phyloP scores from a whole-genome alignment of 2,329 filamentous ascomycete species.

The Neonectria faginata region DNA sequence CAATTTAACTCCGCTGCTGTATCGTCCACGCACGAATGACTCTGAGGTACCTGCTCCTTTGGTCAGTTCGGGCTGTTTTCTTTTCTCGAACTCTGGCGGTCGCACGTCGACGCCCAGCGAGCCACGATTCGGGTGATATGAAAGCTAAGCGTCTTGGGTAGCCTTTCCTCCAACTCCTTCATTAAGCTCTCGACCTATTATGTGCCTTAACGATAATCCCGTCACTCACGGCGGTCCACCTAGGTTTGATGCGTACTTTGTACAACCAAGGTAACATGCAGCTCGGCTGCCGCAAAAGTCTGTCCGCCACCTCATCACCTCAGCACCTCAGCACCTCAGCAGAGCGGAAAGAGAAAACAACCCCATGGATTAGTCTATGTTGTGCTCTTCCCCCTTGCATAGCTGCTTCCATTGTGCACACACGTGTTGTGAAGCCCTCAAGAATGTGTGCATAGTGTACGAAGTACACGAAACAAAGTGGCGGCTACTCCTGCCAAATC shows the following conservation, averaged over 20 bases:
- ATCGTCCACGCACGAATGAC: slow-evolving; percentile 15
- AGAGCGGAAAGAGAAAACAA: slow-evolving; percentile 18
- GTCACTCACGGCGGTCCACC: slow-evolving; percentile 2
- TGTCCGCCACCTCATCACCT: not conserved
- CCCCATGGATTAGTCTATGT: not conserved
- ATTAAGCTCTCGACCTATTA: slow-evolving; percentile 15
- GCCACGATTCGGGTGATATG: slow-evolving; percentile 9
- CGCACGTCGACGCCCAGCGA: slow-evolving; percentile 11
- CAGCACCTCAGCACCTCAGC: slow-evolving; percentile 1
- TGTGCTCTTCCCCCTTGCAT: slow-evolving; percentile 16
- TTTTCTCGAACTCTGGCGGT: slow-evolving; percentile 18
- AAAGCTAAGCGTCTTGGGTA: not conserved
- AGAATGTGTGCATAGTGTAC: slow-evolving; percentile 31
- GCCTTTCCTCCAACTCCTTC: slow-evolving; percentile 6
- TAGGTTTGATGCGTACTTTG: not conserved
- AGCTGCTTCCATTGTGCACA: slow-evolving; percentile 19
- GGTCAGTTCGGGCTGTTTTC: slow-evolving; percentile 14
- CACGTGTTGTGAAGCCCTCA: slow-evolving; percentile 2
- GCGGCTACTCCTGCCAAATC: slow-evolving; percentile 24
- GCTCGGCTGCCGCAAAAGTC: slow-evolving; percentile 8
- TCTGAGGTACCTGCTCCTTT: slow-evolving; percentile 22
- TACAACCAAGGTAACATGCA: slow-evolving; percentile 15
- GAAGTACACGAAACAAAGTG: slow-evolving; percentile 20
- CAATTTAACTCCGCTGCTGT: slow-evolving; percentile 20
- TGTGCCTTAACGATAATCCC: slow-evolving; percentile 18